Evolutionary conservation across 2,329 filamentous ascomycete genomes (phyloP), one percentile per base, ranked within the genome.

Genomic region (Aspergillus sojae): DNA sequence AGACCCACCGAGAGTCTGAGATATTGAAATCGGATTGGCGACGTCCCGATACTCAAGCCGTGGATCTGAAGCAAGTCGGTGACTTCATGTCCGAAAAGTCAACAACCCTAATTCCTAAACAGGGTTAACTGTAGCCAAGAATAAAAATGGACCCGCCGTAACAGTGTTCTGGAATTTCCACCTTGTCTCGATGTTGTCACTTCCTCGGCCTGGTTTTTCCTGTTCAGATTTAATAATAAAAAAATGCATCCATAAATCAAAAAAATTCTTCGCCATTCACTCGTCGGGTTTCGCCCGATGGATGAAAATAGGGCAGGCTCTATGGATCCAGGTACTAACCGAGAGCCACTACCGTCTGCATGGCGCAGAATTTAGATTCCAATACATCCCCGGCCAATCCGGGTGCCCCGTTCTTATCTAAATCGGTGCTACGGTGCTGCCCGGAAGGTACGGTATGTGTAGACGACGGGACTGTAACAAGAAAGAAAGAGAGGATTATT

Each of bases 91-190:
- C 28, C 28, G n/a, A 54, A 23, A 46, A 36, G 12, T 12, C 14
- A 36, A 41, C 9, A 34, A n/a, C 32, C 32, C 52, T 54, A 12
- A 28, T 34, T 9, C 9, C 50, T 11, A 10, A 34, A 54, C 14
- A 19, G n/a, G 30, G 52, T 28, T 26, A 55, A 9, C 14, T 23
- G 32, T 41, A 23, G 30, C 52, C 32, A 39, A 55, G 32, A 55
- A 55, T 55, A 32, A 32, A 30, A 39, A 14, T n/a, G 50, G 11
- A 52, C 28, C 48, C 48, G 19, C 52, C 21, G 32, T 55, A 34
- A 55, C 32, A 55, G 32, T 55, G n/a, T 55, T 55, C 52, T 55
- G 52, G 52, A 55, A 55, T 52, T 34, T 52, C 30, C 16, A 30
- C 11, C 3, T 4, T 50, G 14, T 19, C 26, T 11, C 26, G 6